Percentiles rank a stretch among this genome's conserved stretches.
Evolutionary conservation across 2,329 filamentous ascomycete species (phyloP).

Genomic region (Hymenoscyphus occultus): DNA sequence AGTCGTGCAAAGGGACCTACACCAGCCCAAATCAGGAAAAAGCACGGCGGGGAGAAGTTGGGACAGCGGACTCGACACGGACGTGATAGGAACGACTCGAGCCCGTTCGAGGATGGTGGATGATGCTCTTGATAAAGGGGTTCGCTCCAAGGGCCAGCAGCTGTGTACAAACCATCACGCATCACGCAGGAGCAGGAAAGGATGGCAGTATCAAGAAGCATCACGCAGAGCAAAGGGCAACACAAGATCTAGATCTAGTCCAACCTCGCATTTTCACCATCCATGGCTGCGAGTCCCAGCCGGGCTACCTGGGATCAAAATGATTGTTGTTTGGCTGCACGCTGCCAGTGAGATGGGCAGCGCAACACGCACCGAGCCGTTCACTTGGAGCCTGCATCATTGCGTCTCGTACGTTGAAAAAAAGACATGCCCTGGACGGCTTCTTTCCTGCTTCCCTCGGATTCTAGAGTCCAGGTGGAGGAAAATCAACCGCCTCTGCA

Average conservation of each 20-base stretch:
- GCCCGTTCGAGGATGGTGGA: constrained; percentile 11
- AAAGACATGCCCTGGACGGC: background rate
- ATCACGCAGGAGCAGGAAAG: background rate
- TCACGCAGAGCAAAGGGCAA: constrained; percentile 12
- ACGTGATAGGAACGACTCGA: constrained; percentile 14
- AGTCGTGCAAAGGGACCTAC: constrained; percentile 18
- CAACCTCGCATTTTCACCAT: constrained; percentile 10
- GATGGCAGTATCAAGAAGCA: background rate
- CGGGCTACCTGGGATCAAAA: background rate
- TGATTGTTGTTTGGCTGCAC: constrained; percentile 6
- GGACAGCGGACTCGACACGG: constrained; percentile 13
- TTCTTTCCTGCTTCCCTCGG: background rate
- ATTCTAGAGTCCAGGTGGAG: background rate
- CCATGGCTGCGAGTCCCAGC: background rate
- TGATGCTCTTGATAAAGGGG: constrained; percentile 2
- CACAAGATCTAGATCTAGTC: constrained; percentile 20
- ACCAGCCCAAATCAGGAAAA: background rate
- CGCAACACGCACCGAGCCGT: constrained; percentile 17
- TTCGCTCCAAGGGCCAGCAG: background rate
- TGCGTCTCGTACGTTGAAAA: background rate
- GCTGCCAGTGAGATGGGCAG: constrained; percentile 7
- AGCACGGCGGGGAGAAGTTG: constrained; percentile 3
- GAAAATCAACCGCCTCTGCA: background rate
- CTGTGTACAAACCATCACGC: background rate
- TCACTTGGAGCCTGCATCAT: constrained; percentile 16